Evolutionary conservation across 345 rosid species (phyloP).

Genomic region (Camelina sativa): DNA sequence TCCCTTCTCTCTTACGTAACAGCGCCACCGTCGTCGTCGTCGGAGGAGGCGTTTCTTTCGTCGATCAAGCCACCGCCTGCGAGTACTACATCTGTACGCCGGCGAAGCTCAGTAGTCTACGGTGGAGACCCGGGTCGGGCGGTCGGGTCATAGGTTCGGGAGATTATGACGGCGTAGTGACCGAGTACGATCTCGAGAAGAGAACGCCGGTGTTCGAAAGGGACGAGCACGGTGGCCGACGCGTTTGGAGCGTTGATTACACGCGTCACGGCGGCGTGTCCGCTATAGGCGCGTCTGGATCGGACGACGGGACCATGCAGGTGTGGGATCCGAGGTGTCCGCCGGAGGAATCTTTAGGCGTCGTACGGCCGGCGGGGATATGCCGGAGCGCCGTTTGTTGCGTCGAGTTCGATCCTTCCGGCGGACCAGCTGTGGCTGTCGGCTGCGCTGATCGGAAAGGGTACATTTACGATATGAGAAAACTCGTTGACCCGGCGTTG

Average conservation of each 20-base stretch:
- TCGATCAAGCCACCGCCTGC: conserved; percentile 63
- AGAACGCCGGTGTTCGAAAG: conserved; percentile 71
- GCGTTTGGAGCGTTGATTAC: conserved; percentile 91
- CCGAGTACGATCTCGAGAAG: conserved; percentile 78
- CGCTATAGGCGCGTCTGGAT: conserved; percentile 75
- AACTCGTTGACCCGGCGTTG: conserved; percentile 51
- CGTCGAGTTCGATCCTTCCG: conserved; percentile 78
- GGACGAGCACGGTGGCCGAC: conserved; percentile 92
- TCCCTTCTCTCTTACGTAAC: conserved; percentile 45
- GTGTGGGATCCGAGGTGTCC: conserved; percentile 81
- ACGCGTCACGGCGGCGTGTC: conserved; percentile 44
- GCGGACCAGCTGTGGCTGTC: conserved; percentile 57
- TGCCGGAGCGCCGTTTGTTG: conserved; percentile 61
- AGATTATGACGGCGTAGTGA: conserved; percentile 92
- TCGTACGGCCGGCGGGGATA: conserved; percentile 51
- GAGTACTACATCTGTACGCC: conserved; percentile 74
- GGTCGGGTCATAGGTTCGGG: conserved; percentile 73
- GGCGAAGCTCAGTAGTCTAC: conserved; percentile 85
- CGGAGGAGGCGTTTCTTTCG: neutral
- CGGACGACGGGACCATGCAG: conserved; percentile 91
- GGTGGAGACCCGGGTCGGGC: conserved; percentile 68
- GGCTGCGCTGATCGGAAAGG: conserved; percentile 83
- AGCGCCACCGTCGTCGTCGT: neutral
- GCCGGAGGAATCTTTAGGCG: conserved; percentile 53
- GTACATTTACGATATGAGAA: conserved; percentile 74